Base-by-base conservation (phyloP, 345 rosid species). In the Kandelia obovata region DNA sequence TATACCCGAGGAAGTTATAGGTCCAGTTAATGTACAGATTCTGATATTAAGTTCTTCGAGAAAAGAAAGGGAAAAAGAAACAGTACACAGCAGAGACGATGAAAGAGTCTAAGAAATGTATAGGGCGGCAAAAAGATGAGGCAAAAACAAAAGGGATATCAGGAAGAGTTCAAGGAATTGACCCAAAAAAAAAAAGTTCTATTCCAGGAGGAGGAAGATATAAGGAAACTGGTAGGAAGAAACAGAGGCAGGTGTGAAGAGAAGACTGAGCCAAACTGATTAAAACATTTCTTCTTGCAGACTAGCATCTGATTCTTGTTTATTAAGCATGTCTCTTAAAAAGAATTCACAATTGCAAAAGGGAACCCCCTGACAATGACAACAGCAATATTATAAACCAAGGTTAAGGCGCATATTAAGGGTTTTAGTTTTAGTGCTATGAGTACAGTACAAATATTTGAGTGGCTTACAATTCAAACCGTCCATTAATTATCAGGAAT, bases 261-360 rank as follows among this genome's bases (percentile, higher is more conserved):
- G 70, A 69, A 70, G 81, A 79, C 75, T 52, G 25, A 67, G 73
- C 77, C 81, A 73, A 72, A 74, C 66, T 53, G 20, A 39, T 47
- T 62, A 74, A 53, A 75, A 67, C 53, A 69, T 62, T 72, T 78
- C n/a, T 70, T 71, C 71, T 69, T 63, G 68, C 73, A 65, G 61
- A 65, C 52, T 52, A 59, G 68, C 62, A 59, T 70, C 81, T 26
- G 47, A 52, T 39, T 34, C 1, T 53, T 16, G 32, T 28, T 56
- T 53, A 21, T 31, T 27, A 64, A 75, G 68, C 59, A 63, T 71
- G 31, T 30, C n/a, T 60, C 43, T 15, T 0, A 56, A 56, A 55
- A 46, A 47, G 28, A 55, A 10, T 7, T 62, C 13, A 58, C 32
- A 30, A 63, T 19, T 2, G 16, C 11, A 11, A 62, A 72, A 69